Conservation (phyloP, 2,329 filamentous ascomycete genomes). For the Trichophyton schoenleinii region DNA sequence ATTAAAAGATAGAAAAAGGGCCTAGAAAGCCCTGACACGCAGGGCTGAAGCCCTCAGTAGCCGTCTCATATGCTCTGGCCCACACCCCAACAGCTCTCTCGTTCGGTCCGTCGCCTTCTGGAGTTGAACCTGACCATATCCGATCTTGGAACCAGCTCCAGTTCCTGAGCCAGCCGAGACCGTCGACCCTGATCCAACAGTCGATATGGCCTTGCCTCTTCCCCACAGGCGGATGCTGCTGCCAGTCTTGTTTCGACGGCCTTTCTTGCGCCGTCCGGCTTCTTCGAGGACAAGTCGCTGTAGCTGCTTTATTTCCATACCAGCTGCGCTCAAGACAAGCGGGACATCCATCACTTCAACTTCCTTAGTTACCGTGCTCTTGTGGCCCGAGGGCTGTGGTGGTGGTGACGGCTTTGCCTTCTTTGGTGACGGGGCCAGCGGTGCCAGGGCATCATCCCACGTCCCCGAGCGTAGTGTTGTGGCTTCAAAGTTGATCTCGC, state of each 20-base stretch:
- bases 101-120: constrained; percentile 16
- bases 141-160: neutral
- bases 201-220: neutral
- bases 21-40: constrained; percentile 10
- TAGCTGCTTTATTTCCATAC: constrained; percentile 15
- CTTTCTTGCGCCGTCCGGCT: constrained; percentile 12
- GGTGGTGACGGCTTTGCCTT: constrained; percentile 18
- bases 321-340: constrained; percentile 24
- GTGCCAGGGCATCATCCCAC: constrained; percentile 73
- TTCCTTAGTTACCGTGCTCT: constrained; percentile 7
- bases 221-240: neutral
- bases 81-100: constrained; percentile 20
- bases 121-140: constrained; percentile 15
- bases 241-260: constrained; percentile 8
- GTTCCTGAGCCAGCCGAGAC: neutral
- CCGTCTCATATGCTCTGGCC: constrained; percentile 24
- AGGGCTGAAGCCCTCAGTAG: constrained; percentile 17
- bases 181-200: neutral
- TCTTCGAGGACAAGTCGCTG: constrained; percentile 19
- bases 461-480: constrained; percentile 57
- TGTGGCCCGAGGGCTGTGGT: constrained; percentile 17
- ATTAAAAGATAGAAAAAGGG: neutral
- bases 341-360: constrained; percentile 29
- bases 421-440: constrained; percentile 40
- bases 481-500: constrained; percentile 69